Base-by-base conservation (phyloP, 345 rosid genomes). In the Brassica carinata region DNA sequence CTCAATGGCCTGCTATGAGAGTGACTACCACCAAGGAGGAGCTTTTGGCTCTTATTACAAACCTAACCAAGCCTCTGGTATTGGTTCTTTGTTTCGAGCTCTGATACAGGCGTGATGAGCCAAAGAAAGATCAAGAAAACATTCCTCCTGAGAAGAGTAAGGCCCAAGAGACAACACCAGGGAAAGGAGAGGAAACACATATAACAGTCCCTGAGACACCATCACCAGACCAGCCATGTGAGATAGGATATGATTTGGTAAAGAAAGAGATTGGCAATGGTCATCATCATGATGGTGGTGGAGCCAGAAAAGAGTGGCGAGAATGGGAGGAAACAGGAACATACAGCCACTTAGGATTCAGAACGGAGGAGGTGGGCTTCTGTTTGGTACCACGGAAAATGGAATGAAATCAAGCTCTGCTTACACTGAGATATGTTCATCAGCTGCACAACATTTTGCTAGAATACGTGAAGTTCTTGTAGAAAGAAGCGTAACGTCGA, bases 131-230 rank as follows among this genome's bases (percentile, higher is more conserved):
- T 57, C 91, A 89, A 83, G 98, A 96, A 87, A 93, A 93, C 73
- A 65, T 90, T 31, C 92, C 94, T 62, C 99, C 97, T 15, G 95
- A 90, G 73, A 89, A 83, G 79, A 77, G 57, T 51, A 85, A 79
- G 77, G 77, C 58, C 19, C 89, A 84, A 63, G 93, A 95, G 81
- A 88, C 89, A 13, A 93, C 96, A 59, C 96, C 98, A 31, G 98
- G 96, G 33, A 96, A 96, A 87, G 87, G 83, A 72, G 76, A 43
- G 6, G 99, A 96, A 78, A 73, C 85, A 77, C 91, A 85, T 67
- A 86, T 96, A 88, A 93, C 98, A 63, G 89, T 93, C 67, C 99
- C 99, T 31, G 99, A 96, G 87, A 96, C 99, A 1, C 99, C 99
- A 62, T 96, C 99, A 73, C 99, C 98, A 30, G 99, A 96, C 31